Evolutionary conservation across 345 rosid species (phyloP), one percentile per base, ranked within the genome.

Genomic region (Streptanthus diversifolius): DNA sequence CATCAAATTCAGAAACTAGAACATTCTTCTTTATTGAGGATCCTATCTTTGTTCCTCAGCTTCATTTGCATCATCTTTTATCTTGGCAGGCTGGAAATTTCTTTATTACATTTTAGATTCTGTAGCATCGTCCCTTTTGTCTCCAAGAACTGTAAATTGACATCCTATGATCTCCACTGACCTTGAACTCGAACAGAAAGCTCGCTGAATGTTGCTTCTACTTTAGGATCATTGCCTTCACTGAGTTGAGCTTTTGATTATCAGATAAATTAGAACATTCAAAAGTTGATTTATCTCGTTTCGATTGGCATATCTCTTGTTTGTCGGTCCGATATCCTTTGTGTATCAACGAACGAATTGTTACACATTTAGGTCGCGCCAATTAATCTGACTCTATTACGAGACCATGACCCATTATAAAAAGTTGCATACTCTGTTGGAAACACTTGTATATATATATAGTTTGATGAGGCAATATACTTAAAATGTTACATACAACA

Each of bases 401-500:
- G n/a, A n/a, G n/a, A n/a, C n/a, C n/a, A n/a, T 45, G 51, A 45
- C 22, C 24, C 52, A 44, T 22, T 30, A 51, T 11, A 14, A 40
- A 68, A 68, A 4, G 73, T 70, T 58, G 17, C 51, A 71, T 36
- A 48, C 58, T 72, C 22, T 22, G 53, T 51, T 52, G 62, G 77
- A 63, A 63, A 15, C 63, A 69, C 32, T 47, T 19, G n/a, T 70
- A 37, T 33, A 17, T 22, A 32, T 18, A 55, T 11, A 32, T 19
- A 41, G 17, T 14, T 17, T 22, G 35, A 36, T 59, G 58, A 47
- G 54, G 17, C 43, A 68, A 68, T 75, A 60, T 58, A 63, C 80
- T 54, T 54, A 32, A 40, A 68, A 41, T 60, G 73, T 61, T 68
- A 75, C 70, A 75, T 68, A 75, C 79, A 60, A 75, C 79, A 68